Percentiles rank a stretch among this genome's conserved stretches.
Evolutionary conservation across 1,284 basidiomycete species (phyloP).

Genomic region (Pascua sp.): DNA sequence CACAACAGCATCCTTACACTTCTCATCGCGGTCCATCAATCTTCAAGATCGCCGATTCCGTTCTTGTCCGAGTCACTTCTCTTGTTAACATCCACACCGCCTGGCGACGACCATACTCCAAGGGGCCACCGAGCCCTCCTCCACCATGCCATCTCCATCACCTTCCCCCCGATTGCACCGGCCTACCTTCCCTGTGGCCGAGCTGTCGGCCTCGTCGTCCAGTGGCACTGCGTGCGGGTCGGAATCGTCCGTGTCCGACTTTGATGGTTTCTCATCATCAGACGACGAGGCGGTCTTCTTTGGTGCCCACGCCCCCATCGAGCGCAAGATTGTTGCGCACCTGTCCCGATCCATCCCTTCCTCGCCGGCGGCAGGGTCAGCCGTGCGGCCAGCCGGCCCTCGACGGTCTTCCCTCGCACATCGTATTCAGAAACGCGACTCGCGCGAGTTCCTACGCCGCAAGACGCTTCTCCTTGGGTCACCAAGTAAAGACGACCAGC

Average conservation of each 20-base stretch:
- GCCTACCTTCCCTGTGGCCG: no score
- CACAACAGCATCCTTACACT: no score
- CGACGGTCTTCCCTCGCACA: constrained; percentile 6
- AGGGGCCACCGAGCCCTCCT: background rate
- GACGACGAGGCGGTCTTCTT: constrained; percentile 39
- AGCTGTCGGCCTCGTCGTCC: no score
- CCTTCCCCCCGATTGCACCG: background rate
- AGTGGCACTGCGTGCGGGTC: background rate
- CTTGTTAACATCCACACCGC: no score
- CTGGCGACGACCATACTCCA: no score
- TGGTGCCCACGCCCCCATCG: constrained; percentile 25
- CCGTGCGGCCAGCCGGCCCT: background rate
- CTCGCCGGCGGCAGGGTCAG: constrained; percentile 3
- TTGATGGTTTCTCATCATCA: constrained; percentile 14
- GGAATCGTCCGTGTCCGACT: background rate
- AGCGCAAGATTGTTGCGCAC: constrained; percentile 26
- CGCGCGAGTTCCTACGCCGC: constrained; percentile 32
- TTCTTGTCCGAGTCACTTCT: no score
- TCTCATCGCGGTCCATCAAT: no score
- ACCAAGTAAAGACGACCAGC: constrained; percentile 6
- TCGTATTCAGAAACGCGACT: constrained; percentile 30
- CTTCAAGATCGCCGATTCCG: no score
- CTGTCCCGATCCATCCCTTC: constrained; percentile 17
- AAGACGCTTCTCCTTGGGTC: constrained; percentile 26
- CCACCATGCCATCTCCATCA: background rate